Conservation (phyloP, 1,284 basidiomycete genomes). For the Pyrrhoderma noxium region DNA sequence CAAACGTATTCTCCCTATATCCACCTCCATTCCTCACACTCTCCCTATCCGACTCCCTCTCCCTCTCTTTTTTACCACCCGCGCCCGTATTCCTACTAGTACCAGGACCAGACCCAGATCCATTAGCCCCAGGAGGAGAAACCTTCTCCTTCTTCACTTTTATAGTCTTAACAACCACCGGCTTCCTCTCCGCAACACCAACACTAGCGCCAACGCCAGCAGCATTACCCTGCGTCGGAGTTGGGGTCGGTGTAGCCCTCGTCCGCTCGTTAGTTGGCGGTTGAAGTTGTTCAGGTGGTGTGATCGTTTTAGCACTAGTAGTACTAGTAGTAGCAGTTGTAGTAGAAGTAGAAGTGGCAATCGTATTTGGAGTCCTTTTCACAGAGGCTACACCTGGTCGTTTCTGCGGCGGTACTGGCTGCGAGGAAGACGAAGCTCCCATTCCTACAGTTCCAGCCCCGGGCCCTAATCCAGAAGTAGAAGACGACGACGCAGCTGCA, state of each 20-base stretch:
- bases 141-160: slow-evolving; percentile 22
- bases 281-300: no score
- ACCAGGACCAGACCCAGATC: no score
- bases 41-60: slow-evolving; percentile 22
- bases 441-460: slow-evolving; percentile 22
- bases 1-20: slow-evolving; percentile 20
- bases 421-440: no score
- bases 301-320: no score
- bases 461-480: slow-evolving; percentile 19
- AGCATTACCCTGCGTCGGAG: slow-evolving; percentile 24
- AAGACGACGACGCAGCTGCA: slow-evolving; percentile 21
- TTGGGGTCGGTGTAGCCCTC: slow-evolving; percentile 23
- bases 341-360: no score
- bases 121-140: slow-evolving; percentile 20
- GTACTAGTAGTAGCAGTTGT: no score
- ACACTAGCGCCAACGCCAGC: no score
- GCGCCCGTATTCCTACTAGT: no score
- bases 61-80: slow-evolving; percentile 18
- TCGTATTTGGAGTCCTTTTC: no score
- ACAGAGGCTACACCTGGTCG: neutral
- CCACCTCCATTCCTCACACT: slow-evolving; percentile 2
- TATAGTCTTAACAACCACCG: neutral
- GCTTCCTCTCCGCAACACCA: no score
- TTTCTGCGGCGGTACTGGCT: neutral
- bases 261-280: slow-evolving; percentile 19